A percentile compares a stretch with the other conserved stretches of the same genome.
Evolutionary conservation across 2,329 filamentous ascomycete species (phyloP).

Genomic region (Trichoderma sp.): DNA sequence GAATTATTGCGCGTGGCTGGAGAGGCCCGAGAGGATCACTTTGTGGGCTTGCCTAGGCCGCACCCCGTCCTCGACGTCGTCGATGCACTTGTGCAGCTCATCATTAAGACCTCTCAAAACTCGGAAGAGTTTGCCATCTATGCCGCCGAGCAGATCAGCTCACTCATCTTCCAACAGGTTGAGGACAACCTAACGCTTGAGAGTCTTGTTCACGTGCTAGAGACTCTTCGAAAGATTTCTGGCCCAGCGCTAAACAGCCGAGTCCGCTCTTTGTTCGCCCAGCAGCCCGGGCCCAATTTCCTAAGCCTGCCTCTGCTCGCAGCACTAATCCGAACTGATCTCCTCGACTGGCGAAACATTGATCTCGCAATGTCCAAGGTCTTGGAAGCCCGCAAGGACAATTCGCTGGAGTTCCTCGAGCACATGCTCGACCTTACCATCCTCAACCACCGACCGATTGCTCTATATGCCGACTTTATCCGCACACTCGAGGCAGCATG

Average conservation of each 20-base stretch:
- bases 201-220: conserved; percentile 60
- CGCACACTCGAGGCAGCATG: conserved; percentile 78
- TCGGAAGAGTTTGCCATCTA: conserved; percentile 60
- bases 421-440: conserved; percentile 76
- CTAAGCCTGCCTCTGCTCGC: conserved; percentile 57
- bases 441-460: conserved; percentile 72
- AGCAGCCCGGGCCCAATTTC: conserved; percentile 55
- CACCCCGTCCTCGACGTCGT: conserved; percentile 61
- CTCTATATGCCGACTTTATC: conserved; percentile 81
- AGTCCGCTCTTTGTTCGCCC: conserved; percentile 55
- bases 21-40: conserved; percentile 58
- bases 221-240: conserved; percentile 59
- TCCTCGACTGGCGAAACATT: conserved; percentile 62
- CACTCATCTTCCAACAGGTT: conserved; percentile 53
- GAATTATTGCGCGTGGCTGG: conserved; percentile 56
- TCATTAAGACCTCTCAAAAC: conserved; percentile 61
- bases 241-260: conserved; percentile 53
- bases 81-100: conserved; percentile 59
- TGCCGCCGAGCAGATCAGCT: conserved; percentile 59
- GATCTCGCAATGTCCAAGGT: conserved; percentile 72
- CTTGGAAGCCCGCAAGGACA: conserved; percentile 66
- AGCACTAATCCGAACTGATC: conserved; percentile 57
- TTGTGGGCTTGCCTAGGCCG: conserved; percentile 55
- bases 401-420: conserved; percentile 76
- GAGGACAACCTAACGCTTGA: conserved; percentile 59